A percentile compares a stretch with the other conserved stretches of the same genome.
These are phyloP conservation scores for Aspergillus alliaceus DNA, from an alignment of 2,329 filamentous ascomycete species.

Conservation along the genomic window DNA sequence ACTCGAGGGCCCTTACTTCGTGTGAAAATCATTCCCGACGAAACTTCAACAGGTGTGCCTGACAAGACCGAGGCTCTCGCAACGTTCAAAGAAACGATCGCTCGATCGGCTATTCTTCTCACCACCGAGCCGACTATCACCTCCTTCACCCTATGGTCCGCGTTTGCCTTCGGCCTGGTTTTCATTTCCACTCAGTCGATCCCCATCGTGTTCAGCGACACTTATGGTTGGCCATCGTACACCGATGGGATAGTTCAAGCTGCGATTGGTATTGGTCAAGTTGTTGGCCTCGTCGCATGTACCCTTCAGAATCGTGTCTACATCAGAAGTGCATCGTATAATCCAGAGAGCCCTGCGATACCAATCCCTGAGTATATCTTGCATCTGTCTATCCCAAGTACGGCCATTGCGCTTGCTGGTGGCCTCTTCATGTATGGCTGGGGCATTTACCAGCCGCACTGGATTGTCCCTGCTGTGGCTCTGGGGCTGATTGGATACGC, in stretches of 20 bases:
- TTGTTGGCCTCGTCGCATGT: conserved; percentile 38
- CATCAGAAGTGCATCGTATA: conserved; percentile 33
- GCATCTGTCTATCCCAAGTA: conserved; percentile 41
- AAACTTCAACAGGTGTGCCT: neutral
- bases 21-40: neutral
- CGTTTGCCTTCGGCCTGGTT: conserved; percentile 45
- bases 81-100: conserved; percentile 27
- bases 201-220: conserved; percentile 41
- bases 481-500: conserved; percentile 42
- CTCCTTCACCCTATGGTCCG: conserved; percentile 45
- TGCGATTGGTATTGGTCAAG: conserved; percentile 44
- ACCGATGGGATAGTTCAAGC: conserved; percentile 42
- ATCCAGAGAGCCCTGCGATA: conserved; percentile 38
- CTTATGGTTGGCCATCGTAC: conserved; percentile 27
- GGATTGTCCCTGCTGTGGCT: conserved; percentile 36
- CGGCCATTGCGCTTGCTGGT: conserved; percentile 34
- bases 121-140: conserved; percentile 46
- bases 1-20: conserved; percentile 38
- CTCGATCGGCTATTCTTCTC: conserved; percentile 37
- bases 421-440: conserved; percentile 41
- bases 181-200: conserved; percentile 47
- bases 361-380: conserved; percentile 47
- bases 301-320: conserved; percentile 22
- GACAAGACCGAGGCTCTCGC: neutral
- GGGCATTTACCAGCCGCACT: conserved; percentile 33